Conservation (phyloP, 1,284 basidiomycete genomes). For the Cryptococcus wingfieldii region DNA sequence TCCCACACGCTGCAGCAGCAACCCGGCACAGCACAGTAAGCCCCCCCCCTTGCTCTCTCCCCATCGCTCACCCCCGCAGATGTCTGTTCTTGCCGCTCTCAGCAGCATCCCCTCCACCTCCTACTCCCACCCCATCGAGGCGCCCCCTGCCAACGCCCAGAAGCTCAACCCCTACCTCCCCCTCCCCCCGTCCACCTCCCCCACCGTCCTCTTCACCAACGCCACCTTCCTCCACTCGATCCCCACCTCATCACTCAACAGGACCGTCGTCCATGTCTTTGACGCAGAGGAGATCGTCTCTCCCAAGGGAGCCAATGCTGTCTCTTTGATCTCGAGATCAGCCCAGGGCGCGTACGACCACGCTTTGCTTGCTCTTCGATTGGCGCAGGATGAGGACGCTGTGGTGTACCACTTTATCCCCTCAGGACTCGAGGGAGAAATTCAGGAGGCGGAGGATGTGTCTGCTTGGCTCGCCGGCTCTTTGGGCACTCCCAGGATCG, state of each 20-base stretch:
- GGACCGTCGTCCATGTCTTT: constrained; percentile 35
- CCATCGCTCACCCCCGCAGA: constrained; percentile 5
- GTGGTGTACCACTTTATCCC: constrained; percentile 75
- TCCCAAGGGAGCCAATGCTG: constrained; percentile 36
- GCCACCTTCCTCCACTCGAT: constrained; percentile 39
- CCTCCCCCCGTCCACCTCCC: constrained; percentile 24
- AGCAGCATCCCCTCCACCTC: constrained; percentile 33
- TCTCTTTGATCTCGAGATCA: constrained; percentile 61
- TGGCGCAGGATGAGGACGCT: constrained; percentile 59
- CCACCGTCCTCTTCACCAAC: constrained; percentile 38
- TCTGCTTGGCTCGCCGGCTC: constrained; percentile 54
- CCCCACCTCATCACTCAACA: constrained; percentile 23
- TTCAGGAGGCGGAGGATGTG: constrained; percentile 59
- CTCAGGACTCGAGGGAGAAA: constrained; percentile 29
- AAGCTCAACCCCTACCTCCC: constrained; percentile 47
- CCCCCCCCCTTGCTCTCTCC: not conserved
- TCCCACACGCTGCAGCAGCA: not conserved
- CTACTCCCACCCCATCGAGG: constrained; percentile 39
- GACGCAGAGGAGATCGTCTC: constrained; percentile 30
- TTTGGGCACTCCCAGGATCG: constrained; percentile 11
- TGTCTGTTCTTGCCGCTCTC: constrained; percentile 38
- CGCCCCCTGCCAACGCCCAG: constrained; percentile 17
- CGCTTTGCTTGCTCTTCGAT: constrained; percentile 63
- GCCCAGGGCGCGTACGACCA: constrained; percentile 68
- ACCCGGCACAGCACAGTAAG: not conserved